Evolutionary conservation across 2,329 filamentous ascomycete genomes (phyloP), one percentile per base, ranked within the genome.

Genomic region (Westerdykella sp.): DNA sequence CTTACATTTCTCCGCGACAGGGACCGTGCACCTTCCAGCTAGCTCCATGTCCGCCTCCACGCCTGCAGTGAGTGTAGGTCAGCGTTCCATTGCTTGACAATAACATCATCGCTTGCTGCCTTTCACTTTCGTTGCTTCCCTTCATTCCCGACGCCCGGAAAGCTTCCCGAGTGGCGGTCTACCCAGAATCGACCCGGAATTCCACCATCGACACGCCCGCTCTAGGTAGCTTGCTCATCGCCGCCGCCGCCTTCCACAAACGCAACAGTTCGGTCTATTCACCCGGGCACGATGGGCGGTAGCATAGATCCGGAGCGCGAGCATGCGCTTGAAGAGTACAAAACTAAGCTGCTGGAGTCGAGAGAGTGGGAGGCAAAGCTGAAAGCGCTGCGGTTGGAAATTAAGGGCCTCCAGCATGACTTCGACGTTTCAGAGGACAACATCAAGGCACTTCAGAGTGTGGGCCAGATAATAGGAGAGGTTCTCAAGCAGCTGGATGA

Each of bases 351-450:
- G 59, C 79, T 96, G 62, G 91, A 98, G 71, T 95, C 94, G 59
- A 82, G 94, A 71, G 93, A 98, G 78, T 97, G 89, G 89, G 94
- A 98, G 71, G 85, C 91, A 41, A 98, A 97, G 78, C 80, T 98
- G 49, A 98, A 97, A 76, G 81, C 84, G 41, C 75, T 98, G 59
- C 87, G 93, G 50, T 75, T 95, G 71, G 93, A 96, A 57, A 96
- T 98, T 70, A 98, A 97, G 75, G 88, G 85, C 47, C 73, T 97
- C 43, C 88, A 95, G 67, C 89, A 86, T 65, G 90, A 97, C 60
- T 98, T 90, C 63, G 91, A 98, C 68, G 83, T 91, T 56, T 97
- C 93, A 42, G 93, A 98, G 68, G 94, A 98, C 55, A 97, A 97
- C 74, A 97, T 98, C 77, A 98, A 98, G 77, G 93, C 93, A 55